Evolutionary conservation across 139 green algal genomes (phyloP).

Genomic region (Eudorina sp.): DNA sequence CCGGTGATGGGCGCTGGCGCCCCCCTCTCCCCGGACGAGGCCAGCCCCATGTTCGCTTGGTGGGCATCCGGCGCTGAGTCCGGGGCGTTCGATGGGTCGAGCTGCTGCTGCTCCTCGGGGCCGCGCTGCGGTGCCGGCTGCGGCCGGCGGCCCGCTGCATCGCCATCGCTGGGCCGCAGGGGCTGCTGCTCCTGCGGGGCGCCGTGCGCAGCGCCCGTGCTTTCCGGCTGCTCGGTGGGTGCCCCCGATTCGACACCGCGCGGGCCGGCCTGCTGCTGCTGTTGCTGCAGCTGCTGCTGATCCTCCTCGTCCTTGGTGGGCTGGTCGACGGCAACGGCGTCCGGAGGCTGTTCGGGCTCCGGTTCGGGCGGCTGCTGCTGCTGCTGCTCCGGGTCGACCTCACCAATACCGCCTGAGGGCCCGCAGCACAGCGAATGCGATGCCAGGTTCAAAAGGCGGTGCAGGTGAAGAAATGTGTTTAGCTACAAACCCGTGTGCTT

Average conservation of each 20-base stretch:
- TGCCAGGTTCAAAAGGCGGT: too few relatives aligned
- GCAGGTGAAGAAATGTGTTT: too few relatives aligned
- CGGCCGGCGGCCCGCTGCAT: constrained; percentile 3
- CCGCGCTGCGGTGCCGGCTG: constrained; percentile 38
- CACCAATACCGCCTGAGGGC: constrained; percentile 41
- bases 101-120: constrained; percentile 41
- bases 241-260: constrained; percentile 65
- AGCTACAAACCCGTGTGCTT: too few relatives aligned
- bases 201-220: constrained; percentile 36
- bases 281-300: constrained; percentile 47
- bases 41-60: constrained; percentile 52
- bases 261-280: constrained; percentile 68
- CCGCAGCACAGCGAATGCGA: too few relatives aligned
- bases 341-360: constrained; percentile 47
- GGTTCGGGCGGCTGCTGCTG: constrained; percentile 41
- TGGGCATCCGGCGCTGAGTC: constrained; percentile 45
- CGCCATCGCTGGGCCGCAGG: constrained; percentile 27
- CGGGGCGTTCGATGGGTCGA: constrained; percentile 20
- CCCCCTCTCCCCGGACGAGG: constrained; percentile 19
- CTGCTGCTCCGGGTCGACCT: constrained; percentile 34
- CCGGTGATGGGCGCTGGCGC: constrained; percentile 38
- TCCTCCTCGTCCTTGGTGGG: constrained; percentile 30
- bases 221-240: constrained; percentile 30
- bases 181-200: constrained; percentile 47
- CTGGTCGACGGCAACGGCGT: constrained; percentile 44